phyloP scores from a whole-genome alignment of 345 rosid genomes.

The Viola odorata region DNA sequence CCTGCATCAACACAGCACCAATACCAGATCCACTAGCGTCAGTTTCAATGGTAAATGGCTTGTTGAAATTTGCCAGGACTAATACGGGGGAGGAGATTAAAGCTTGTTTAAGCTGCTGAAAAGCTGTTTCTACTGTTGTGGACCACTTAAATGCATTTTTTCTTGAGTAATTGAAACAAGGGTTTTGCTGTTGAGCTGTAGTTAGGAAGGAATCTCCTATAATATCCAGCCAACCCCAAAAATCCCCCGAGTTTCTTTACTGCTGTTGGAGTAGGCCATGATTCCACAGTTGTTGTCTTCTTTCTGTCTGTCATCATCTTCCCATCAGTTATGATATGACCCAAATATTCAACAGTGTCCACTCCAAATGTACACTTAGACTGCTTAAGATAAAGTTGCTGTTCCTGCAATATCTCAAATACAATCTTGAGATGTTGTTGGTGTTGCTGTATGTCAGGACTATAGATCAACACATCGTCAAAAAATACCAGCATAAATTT shows the following conservation, averaged over 20 bases:
- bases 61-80: not conserved
- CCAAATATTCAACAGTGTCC: not conserved
- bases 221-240: not conserved
- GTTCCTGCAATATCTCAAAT: too few species aligned
- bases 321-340: not conserved
- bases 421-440: not conserved
- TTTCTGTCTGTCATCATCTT: not conserved
- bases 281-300: not conserved
- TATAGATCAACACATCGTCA: not conserved
- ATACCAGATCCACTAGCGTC: not conserved
- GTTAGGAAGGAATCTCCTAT: not conserved
- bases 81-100: not conserved
- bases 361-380: not conserved
- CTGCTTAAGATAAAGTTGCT: not conserved
- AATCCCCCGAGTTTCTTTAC: not conserved
- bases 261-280: not conserved
- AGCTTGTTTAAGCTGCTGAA: not conserved
- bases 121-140: not conserved
- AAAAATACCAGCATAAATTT: not conserved
- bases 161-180: not conserved
- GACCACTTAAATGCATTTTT: not conserved
- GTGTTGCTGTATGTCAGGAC: fast-evolving
- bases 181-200: not conserved
- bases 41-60: not conserved
- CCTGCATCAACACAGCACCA: not conserved